Percentiles rank a stretch among this genome's conserved stretches.
Conservation (phyloP, 2,329 filamentous ascomycete genomes). For the Trichophaea hybrida region DNA sequence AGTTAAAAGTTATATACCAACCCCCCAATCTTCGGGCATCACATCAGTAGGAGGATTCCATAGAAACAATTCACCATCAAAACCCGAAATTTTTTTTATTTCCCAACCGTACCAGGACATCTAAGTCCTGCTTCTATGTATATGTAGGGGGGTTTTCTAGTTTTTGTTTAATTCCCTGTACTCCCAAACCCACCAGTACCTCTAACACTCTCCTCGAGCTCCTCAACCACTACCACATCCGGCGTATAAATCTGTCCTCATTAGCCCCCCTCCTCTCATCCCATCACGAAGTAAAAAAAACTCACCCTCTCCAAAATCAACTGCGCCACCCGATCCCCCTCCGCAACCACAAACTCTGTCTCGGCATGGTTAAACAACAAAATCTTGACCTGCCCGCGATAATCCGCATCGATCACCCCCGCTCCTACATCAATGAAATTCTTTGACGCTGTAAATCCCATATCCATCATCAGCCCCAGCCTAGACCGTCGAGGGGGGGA, state of each 20-base stretch:
- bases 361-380: constrained; percentile 88
- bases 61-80: background rate
- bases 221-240: constrained; percentile 73
- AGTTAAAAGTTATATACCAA: background rate
- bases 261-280: no score
- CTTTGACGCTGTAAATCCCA: constrained; percentile 48
- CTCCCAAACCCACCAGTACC: constrained; percentile 87
- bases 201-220: constrained; percentile 78
- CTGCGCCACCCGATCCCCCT: constrained; percentile 85
- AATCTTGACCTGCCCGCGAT: constrained; percentile 85
- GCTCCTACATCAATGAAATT: constrained; percentile 93
- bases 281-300: constrained; percentile 10
- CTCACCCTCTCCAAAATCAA: constrained; percentile 69
- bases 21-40: no score
- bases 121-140: no score
- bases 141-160: no score
- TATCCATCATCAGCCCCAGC: background rate
- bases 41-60: no score
- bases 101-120: background rate
- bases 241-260: constrained; percentile 63
- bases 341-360: constrained; percentile 62
- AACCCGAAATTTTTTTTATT: background rate
- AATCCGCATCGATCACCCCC: constrained; percentile 95
- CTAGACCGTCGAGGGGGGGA: no score
- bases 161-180: constrained; percentile 43